Conservation (phyloP, 495 filamentous ascomycete species). For the Letharia columbiana region DNA sequence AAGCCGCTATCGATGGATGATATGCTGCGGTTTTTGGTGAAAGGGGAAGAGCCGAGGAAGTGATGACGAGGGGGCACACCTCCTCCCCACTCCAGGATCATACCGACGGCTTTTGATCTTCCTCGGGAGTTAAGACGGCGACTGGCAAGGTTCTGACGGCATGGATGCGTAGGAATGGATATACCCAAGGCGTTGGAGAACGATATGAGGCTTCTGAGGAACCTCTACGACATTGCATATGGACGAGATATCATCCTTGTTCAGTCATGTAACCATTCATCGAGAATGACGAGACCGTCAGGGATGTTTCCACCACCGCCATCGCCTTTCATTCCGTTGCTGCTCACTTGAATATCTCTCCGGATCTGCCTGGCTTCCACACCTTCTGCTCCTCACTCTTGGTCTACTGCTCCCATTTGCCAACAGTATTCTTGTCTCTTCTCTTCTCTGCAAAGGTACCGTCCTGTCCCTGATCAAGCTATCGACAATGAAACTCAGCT, state of each 20-base stretch:
- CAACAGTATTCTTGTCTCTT: neutral
- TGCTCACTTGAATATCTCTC: neutral
- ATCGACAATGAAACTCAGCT: neutral
- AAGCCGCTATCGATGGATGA: constrained; percentile 38
- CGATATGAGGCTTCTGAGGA: neutral
- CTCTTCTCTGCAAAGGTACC: neutral
- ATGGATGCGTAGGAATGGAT: neutral
- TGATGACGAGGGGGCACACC: neutral
- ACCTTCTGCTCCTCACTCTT: neutral
- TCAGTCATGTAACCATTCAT: neutral
- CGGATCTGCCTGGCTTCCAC: neutral
- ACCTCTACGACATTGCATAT: neutral
- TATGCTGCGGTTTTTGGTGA: constrained; percentile 49
- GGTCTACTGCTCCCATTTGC: neutral
- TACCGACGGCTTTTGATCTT: neutral
- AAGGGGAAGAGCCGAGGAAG: constrained; percentile 36
- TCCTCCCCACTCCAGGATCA: neutral
- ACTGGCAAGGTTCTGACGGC: neutral
- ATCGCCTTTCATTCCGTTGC: neutral
- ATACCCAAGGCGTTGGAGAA: neutral
- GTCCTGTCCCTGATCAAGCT: neutral
- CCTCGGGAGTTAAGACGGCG: neutral
- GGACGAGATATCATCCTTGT: neutral
- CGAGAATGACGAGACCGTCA: neutral
- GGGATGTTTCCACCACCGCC: too few species aligned